Evolutionary conservation across 1,284 basidiomycete genomes (phyloP).

Genomic region (Rhodotorula sp.): DNA sequence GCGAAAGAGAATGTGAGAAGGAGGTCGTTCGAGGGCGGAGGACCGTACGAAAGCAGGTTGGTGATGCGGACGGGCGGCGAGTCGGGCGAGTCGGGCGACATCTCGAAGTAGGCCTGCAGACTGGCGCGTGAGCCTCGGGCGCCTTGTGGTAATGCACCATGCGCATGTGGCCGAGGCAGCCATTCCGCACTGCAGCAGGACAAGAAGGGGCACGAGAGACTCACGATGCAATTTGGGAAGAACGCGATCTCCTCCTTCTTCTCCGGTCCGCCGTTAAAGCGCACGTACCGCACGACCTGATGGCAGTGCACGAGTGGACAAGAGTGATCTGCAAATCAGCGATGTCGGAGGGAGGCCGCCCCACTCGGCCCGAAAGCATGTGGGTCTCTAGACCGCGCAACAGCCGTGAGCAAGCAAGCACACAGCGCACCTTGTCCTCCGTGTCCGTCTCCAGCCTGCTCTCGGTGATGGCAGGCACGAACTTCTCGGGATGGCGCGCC

Average conservation of each 20-base stretch:
- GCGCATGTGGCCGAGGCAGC: not conserved
- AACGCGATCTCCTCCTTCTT: slow-evolving; percentile 11
- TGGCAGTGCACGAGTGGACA: no score
- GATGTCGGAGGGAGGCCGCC: no score
- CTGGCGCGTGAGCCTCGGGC: no score
- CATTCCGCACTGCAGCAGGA: not conserved
- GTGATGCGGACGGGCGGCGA: slow-evolving; percentile 8
- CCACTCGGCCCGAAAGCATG: not conserved
- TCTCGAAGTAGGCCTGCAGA: slow-evolving; percentile 31
- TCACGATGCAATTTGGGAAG: slow-evolving; percentile 10
- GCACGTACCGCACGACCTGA: slow-evolving; percentile 19
- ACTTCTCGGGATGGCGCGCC: slow-evolving; percentile 15
- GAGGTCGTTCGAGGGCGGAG: slow-evolving; percentile 14
- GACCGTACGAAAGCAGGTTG: slow-evolving; percentile 22
- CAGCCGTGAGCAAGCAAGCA: not conserved
- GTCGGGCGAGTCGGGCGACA: not conserved
- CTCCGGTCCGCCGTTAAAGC: slow-evolving; percentile 7
- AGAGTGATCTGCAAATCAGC: no score
- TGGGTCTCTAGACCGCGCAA: no score
- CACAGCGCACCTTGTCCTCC: slow-evolving; percentile 25
- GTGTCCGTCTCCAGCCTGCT: slow-evolving; percentile 17
- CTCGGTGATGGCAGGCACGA: slow-evolving; percentile 15
- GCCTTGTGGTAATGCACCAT: not conserved
- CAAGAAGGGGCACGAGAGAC: not conserved
- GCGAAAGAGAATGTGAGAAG: slow-evolving; percentile 27